Base-by-base conservation (phyloP, 1,284 basidiomycete species). In the Boletus smithii region DNA sequence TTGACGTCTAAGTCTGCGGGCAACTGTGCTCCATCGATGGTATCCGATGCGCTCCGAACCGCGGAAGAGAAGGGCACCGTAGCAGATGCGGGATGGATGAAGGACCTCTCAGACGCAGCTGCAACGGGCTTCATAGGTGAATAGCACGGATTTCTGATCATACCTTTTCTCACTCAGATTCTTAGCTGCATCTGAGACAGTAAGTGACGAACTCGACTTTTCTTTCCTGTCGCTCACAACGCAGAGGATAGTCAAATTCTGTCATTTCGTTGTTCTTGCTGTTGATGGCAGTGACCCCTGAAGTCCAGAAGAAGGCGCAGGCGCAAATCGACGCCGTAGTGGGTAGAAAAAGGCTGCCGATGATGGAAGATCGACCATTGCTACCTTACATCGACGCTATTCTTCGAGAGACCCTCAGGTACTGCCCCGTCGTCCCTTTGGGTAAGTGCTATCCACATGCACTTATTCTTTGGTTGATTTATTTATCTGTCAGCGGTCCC, bases 311-410 rank as follows among this genome's bases (percentile, higher is more conserved):
- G 17, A 62, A 58, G 44, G 57, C 62, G 0, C 66, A 68, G 31
- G 50, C 45, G 1, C 63, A 72, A 45, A 50, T 72, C 11, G 68
- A 72, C 20, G 20, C 33, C 5, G 55, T 69, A 2, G 50, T 66
- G 1, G 61, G 62, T 4, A 26, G 22, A 4, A 50, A 56, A n/a
- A 58, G 59, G 16, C 40, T 70, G 1, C 70, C 71, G 0, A 53
- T 44, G 5, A 61, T 68, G 30, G 49, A 48, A 5, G 69, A 72
- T 42, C 43, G 53, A 5, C 50, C 52, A 3, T 42, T 37, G 3
- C 49, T 70, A 14, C 63, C 65, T 7, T 71, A 69, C 42, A 43
- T 70, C 3, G 56, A 63, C 4, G 64, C 63, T 5, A 40, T 63
- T 3, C 30, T 65, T 7, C 57, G 58, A 17, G 69, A 70, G 42